phyloP scores from a whole-genome alignment of 1,139 yeast species.

The Citeromyces hawaiiensis region DNA sequence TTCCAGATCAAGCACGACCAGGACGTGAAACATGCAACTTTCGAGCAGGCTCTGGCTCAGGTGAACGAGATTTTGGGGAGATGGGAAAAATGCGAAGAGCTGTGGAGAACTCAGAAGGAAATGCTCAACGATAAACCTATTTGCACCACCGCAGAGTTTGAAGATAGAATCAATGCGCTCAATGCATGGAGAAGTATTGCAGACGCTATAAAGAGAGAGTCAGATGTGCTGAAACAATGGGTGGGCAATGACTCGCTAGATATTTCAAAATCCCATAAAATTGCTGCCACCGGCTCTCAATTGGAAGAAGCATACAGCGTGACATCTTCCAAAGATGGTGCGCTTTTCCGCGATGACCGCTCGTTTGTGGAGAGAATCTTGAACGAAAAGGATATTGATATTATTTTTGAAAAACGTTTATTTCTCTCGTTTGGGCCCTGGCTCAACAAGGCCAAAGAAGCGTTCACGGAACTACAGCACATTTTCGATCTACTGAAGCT shows the following conservation, averaged over 20 bases:
- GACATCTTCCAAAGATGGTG: conserved; percentile 13
- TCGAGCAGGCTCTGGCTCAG: conserved; percentile 21
- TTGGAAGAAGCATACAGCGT: conserved; percentile 12
- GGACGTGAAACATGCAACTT: conserved; percentile 13
- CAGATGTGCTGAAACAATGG: conserved; percentile 45
- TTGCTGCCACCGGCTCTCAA: conserved; percentile 19
- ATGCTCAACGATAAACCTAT: conserved; percentile 72
- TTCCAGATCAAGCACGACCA: conserved; percentile 35
- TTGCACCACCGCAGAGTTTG: conserved; percentile 53
- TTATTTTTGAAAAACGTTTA: conserved; percentile 44
- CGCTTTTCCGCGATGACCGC: conserved; percentile 44
- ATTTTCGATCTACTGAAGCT: conserved; percentile 57
- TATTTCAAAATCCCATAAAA: conserved; percentile 15
- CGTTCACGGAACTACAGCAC: conserved; percentile 51
- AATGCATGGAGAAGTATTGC: conserved; percentile 78
- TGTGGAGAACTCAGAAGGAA: conserved; percentile 73
- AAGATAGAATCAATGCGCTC: conserved; percentile 57
- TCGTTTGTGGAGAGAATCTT: conserved; percentile 76
- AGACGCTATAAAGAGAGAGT: conserved; percentile 50
- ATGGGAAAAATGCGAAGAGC: conserved; percentile 56
- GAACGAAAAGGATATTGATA: conserved; percentile 74
- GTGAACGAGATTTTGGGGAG: conserved; percentile 45
- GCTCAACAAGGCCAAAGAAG: conserved; percentile 67
- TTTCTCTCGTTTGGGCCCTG: conserved; percentile 51
- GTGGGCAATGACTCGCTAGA: conserved; percentile 77